Evolutionary conservation across 2,329 filamentous ascomycete species (phyloP).

Genomic region (Huntiella decipiens): DNA sequence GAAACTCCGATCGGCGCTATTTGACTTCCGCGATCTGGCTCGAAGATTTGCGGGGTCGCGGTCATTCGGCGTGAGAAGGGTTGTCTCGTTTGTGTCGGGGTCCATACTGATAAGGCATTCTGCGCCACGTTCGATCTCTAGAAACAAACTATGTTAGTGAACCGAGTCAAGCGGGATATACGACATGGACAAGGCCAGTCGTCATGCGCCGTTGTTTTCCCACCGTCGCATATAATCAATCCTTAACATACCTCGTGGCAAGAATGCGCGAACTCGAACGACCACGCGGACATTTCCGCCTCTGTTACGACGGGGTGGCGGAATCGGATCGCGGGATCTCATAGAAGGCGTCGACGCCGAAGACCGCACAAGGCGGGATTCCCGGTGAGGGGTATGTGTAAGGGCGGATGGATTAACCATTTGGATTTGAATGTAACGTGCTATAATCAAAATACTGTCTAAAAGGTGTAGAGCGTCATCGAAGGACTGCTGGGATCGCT

Average conservation of each 20-base stretch:
- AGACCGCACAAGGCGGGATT: conserved; percentile 30
- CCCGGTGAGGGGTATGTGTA: conserved; percentile 26
- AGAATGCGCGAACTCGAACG: conserved; percentile 60
- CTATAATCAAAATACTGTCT: conserved; percentile 18
- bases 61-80: conserved; percentile 50
- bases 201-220: no score
- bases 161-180: background rate
- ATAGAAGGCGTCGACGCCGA: conserved; percentile 64
- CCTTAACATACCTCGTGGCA: conserved; percentile 47
- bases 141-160: background rate
- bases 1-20: conserved; percentile 74
- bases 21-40: conserved; percentile 44
- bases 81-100: conserved; percentile 68
- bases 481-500: conserved; percentile 15
- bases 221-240: conserved; percentile 12
- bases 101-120: conserved; percentile 87
- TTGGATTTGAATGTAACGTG: conserved; percentile 20
- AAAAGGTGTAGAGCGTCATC: conserved; percentile 15
- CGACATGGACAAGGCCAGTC: background rate
- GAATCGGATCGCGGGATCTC: conserved; percentile 49
- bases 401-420: conserved; percentile 23
- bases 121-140: conserved; percentile 65
- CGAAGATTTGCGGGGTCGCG: conserved; percentile 31
- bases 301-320: conserved; percentile 35
- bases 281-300: conserved; percentile 70